Evolutionary conservation across 352 stramenopile genomes (phyloP), one percentile per base, ranked within the genome.

Genomic region (Albugo laibachii): DNA sequence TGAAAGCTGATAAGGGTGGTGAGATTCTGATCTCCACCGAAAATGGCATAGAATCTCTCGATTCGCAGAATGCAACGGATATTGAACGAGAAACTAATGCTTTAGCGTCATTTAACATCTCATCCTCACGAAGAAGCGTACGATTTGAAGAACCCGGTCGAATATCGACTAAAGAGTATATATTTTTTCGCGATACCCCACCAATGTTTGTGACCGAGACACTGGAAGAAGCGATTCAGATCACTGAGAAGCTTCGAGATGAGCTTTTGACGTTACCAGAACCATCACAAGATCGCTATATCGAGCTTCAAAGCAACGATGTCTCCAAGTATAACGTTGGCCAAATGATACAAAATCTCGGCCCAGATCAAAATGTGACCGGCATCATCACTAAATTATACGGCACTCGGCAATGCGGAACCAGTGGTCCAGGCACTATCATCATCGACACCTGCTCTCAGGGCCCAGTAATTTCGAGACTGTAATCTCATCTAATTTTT

Each of bases 131-230:
- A 14, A 88, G 83, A 50, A 66, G 56, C n/a, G 72, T 88, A 1
- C 57, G 53, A 21, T 53, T 83, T 12, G 76, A 72, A 13, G 59
- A 77, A 36, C 54, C 63, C 12, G 72, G 72, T 1, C 45, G 52
- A 36, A 88, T 69, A 38, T 70, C 70, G 12, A 84, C 65, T 10
- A 86, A 84, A 55, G 70, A 88, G 54, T 86, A 84, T 50, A 64
- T 84, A 35, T 88, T 88, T 54, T 88, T 83, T 53, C 66, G 73
- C 38, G 71, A 85, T 55, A 88, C 73, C 1, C 73, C 73, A n/a
- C 73, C 73, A 2, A 69, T 52, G 6, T 89, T 81, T 55, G 73
- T 86, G 38, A 86, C 76, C 0, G 73, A 84, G 59, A 85, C 60
- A 5, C 59, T 83, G 19, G 69, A 86, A 47, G 71, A 52, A 0